Evolutionary conservation across 2,329 filamentous ascomycete genomes (phyloP).

Genomic region (Trichoderma sp.): DNA sequence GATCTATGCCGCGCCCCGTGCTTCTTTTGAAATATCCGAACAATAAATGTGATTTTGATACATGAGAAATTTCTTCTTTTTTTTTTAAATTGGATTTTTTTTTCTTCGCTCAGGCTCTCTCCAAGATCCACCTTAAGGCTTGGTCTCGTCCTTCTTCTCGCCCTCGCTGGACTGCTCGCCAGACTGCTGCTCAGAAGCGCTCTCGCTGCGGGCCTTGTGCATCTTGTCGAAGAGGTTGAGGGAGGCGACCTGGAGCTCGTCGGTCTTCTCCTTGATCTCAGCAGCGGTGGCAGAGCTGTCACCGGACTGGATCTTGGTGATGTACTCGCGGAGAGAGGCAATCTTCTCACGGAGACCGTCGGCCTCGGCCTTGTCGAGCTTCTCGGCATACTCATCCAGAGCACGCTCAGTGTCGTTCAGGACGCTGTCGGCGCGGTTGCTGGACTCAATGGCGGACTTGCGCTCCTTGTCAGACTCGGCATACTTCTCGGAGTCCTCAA

Average conservation of each 20-base stretch:
- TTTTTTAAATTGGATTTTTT: background rate
- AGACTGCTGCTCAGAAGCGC: slow-evolving; percentile 51
- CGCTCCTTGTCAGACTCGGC: slow-evolving; percentile 94
- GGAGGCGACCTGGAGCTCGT: slow-evolving; percentile 93
- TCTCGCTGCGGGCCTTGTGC: slow-evolving; percentile 88
- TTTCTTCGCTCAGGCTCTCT: background rate
- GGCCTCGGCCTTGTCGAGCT: slow-evolving; percentile 93
- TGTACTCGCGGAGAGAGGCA: slow-evolving; percentile 77
- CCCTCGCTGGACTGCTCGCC: slow-evolving; percentile 59
- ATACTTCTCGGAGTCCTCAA: slow-evolving; percentile 96
- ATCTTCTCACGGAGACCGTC: slow-evolving; percentile 96
- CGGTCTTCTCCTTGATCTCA: slow-evolving; percentile 98
- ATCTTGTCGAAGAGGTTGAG: slow-evolving; percentile 99
- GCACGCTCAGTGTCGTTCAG: slow-evolving; percentile 98
- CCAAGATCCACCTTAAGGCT: slow-evolving; percentile 53
- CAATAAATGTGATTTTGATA: slow-evolving; percentile 27
- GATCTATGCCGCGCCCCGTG: slow-evolving; percentile 40
- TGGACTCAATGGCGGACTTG: slow-evolving; percentile 90
- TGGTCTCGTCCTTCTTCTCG: slow-evolving; percentile 76
- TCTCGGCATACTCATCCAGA: slow-evolving; percentile 93
- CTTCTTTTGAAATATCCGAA: slow-evolving; percentile 38
- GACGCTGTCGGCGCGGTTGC: slow-evolving; percentile 96
- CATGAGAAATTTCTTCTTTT: slow-evolving; percentile 2
- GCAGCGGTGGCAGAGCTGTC: slow-evolving; percentile 83
- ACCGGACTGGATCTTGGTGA: slow-evolving; percentile 91